phyloP scores from a whole-genome alignment of 2,329 filamentous ascomycete genomes.

The Fusarium newnesense region DNA sequence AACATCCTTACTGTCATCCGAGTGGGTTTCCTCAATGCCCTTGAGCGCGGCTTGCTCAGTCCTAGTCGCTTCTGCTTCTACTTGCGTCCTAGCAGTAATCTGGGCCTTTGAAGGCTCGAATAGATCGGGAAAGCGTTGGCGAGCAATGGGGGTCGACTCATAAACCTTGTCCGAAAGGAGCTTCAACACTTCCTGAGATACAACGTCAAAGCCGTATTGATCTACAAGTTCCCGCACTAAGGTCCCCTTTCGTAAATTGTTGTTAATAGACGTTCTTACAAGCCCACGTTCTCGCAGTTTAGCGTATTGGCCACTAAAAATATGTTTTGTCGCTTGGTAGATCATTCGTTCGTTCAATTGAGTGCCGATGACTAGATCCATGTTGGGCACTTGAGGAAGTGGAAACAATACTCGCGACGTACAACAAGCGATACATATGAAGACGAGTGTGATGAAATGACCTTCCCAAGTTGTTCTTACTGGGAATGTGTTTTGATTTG shows the following conservation, averaged over 20 bases:
- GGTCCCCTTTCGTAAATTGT: neutral
- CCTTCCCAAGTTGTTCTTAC: too few relatives aligned
- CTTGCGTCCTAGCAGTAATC: rapidly evolving
- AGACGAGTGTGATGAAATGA: rapidly evolving
- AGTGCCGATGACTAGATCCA: rapidly evolving
- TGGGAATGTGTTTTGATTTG: too few relatives aligned
- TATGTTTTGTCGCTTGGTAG: neutral
- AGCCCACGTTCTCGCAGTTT: rapidly evolving
- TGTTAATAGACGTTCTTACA: rapidly evolving
- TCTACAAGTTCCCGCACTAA: neutral
- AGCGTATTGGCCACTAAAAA: neutral
- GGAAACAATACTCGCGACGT: rapidly evolving
- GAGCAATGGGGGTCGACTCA: neutral
- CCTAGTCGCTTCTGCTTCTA: neutral
- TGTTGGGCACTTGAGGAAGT: rapidly evolving
- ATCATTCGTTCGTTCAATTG: rapidly evolving
- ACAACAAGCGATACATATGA: rapidly evolving
- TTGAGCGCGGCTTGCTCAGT: neutral
- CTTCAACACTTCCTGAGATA: rapidly evolving
- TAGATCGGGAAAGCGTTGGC: neutral
- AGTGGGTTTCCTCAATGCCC: too few relatives aligned
- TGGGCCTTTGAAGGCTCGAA: rapidly evolving
- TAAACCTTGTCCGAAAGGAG: neutral
- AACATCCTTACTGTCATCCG: too few relatives aligned
- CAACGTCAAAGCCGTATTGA: neutral